Conservation (phyloP, 495 filamentous ascomycete genomes). For the Tricharina praecox region DNA sequence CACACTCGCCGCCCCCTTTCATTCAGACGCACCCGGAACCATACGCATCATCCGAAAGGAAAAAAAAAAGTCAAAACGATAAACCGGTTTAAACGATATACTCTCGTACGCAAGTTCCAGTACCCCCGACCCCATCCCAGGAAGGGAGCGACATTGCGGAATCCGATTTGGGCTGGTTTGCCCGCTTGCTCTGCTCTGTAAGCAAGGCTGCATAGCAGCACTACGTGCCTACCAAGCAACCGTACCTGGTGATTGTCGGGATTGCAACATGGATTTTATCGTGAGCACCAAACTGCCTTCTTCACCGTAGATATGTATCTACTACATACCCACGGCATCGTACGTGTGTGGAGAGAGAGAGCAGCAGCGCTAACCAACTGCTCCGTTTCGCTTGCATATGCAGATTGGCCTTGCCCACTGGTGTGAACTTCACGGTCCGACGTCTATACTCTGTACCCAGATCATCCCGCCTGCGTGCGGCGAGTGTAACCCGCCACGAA, state of each 20-base stretch:
- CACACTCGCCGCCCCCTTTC: background rate
- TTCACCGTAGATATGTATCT: too few species aligned
- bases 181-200: too few species aligned
- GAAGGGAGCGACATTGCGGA: too few species aligned
- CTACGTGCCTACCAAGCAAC: background rate
- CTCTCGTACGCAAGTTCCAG: too few species aligned
- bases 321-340: background rate
- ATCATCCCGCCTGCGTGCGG: constrained; percentile 60
- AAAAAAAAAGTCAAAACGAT: too few species aligned
- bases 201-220: background rate
- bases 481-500: constrained; percentile 41
- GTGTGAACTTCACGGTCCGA: constrained; percentile 89
- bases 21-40: too few species aligned
- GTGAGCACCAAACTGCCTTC: constrained; percentile 18
- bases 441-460: constrained; percentile 88
- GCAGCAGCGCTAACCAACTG: too few species aligned
- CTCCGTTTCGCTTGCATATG: constrained; percentile 5
- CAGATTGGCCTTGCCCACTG: constrained; percentile 92
- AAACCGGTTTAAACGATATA: too few species aligned
- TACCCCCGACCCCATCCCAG: too few species aligned
- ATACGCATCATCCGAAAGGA: too few species aligned
- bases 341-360: background rate
- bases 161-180: too few species aligned
- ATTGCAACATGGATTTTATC: constrained; percentile 29
- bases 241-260: too few species aligned